phyloP scores from a whole-genome alignment of 2,329 filamentous ascomycete genomes.

The Sclerotinia spermophila region DNA sequence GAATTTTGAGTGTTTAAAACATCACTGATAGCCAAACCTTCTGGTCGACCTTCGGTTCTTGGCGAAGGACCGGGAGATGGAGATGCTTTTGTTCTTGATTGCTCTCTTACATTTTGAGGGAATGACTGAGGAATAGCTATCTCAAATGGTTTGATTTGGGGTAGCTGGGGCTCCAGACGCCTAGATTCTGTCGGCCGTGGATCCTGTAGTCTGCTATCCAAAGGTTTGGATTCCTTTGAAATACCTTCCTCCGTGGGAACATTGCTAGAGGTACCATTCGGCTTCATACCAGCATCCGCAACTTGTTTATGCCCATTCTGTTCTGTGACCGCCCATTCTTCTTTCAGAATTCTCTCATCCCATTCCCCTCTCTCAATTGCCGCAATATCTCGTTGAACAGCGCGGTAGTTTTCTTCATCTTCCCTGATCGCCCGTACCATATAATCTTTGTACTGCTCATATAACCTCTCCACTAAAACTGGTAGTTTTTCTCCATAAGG shows the following conservation, averaged over 20 bases:
- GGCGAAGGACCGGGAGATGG: conserved; percentile 24
- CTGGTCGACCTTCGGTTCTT: conserved; percentile 25
- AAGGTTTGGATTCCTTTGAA: conserved; percentile 17
- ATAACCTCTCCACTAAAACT: conserved; percentile 67
- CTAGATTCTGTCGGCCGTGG: conserved; percentile 17
- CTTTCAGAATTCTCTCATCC: conserved; percentile 42
- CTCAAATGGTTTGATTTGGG: conserved; percentile 16
- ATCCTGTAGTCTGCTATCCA: conserved; percentile 18
- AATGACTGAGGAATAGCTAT: conserved; percentile 13
- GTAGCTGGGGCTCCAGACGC: conserved; percentile 17
- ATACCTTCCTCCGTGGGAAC: conserved; percentile 6
- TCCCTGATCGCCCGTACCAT: conserved; percentile 67
- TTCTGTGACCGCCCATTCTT: conserved; percentile 11
- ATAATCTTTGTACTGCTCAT: conserved; percentile 68
- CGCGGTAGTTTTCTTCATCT: conserved; percentile 66
- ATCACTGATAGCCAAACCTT: conserved; percentile 32
- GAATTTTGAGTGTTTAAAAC: conserved; percentile 29
- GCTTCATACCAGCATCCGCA: neutral
- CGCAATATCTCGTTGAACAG: conserved; percentile 63
- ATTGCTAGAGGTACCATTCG: conserved; percentile 7
- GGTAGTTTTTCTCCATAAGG: conserved; percentile 66
- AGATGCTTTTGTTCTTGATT: conserved; percentile 18
- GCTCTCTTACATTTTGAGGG: conserved; percentile 12
- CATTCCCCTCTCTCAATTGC: conserved; percentile 61
- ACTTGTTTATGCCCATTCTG: conserved; percentile 10